Base-by-base conservation (phyloP, 139 green algal species). In the Spirogloea muscicola region DNA sequence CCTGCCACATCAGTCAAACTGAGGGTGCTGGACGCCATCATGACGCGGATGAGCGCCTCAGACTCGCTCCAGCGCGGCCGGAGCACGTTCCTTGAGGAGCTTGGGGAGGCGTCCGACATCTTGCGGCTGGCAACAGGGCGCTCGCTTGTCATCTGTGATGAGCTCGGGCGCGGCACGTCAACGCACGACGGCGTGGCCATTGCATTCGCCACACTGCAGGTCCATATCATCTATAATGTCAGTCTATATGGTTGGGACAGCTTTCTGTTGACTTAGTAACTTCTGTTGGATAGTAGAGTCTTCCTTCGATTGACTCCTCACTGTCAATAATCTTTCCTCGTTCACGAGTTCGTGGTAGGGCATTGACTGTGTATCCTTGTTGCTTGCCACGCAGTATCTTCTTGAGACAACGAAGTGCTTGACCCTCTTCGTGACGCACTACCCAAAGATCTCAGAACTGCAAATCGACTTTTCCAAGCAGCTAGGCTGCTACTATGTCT, bases 41-140 rank as follows among this genome's bases (percentile, higher is more conserved):
- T 85, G 76, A 94, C 88, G 1, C 88, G 93, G 71, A 96, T 97
- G 91, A 93, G 93, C 29, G 93, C 92, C 31, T 86, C 77, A 1
- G 93, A 98, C 82, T 90, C 86, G 75, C 31, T 84, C 27, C 31
- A 40, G 18, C 37, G 33, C 9, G 52, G 67, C 29, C 57, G 68
- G 7, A 90, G 83, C 52, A 93, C 87, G 1, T 95, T 95, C 57
- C 62, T 82, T 82, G 49, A 94, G 81, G 91, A 96, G 83, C 85
- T 94, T 52, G 72, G 43, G 1, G 93, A 97, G 57, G 82, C 89
- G 1, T 84, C 84, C 5, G n/a, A 36, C 38, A 90, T 96, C 49
- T 80, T 97, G 33, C 38, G 48, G 0, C 27, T 61, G 0, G 86
- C 91, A n/a, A 94, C 89, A 2, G 5, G 57, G 18, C 49, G 70